These are phyloP conservation scores for Podospora bellae-mahoneyi DNA, from an alignment of 495 filamentous ascomycete species.

Conservation along the genomic window DNA sequence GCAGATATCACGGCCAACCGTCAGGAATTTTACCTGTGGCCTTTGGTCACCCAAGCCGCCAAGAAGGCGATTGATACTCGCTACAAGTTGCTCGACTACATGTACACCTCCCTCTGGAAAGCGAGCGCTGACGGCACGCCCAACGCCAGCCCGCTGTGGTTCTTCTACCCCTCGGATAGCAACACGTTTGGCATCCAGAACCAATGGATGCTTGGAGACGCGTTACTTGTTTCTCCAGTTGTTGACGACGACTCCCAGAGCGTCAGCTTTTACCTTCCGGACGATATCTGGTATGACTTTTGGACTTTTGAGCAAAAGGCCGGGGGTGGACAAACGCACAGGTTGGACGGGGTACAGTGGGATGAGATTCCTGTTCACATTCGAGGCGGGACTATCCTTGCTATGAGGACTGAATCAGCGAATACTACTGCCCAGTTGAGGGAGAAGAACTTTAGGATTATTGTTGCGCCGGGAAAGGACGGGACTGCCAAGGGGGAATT, in stretches of 20 bases:
- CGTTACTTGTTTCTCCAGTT: conserved; percentile 68
- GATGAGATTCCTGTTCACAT: conserved; percentile 73
- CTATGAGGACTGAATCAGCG: conserved; percentile 53
- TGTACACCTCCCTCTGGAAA: conserved; percentile 70
- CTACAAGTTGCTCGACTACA: conserved; percentile 73
- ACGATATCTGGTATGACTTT: conserved; percentile 74
- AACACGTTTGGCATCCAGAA: conserved; percentile 56
- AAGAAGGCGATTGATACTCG: conserved; percentile 67
- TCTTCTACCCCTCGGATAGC: conserved; percentile 62
- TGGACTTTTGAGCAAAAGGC: conserved; percentile 56
- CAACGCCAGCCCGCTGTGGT: conserved; percentile 65
- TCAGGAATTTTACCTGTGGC: conserved; percentile 82
- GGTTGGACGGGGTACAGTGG: conserved; percentile 51
- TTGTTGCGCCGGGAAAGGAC: conserved; percentile 59
- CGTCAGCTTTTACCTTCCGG: conserved; percentile 67
- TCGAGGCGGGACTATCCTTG: conserved; percentile 64
- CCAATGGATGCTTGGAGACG: conserved; percentile 72
- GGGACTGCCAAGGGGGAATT: conserved; percentile 42
- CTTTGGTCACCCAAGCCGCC: conserved; percentile 59
- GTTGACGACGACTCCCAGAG: conserved; percentile 57
- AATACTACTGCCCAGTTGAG: conserved; percentile 70
- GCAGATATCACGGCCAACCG: conserved; percentile 46
- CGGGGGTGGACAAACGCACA: conserved; percentile 50
- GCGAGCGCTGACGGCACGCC: conserved; percentile 58
- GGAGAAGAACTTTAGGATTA: conserved; percentile 60